These are phyloP conservation scores for Lachancea dasiensis DNA, from an alignment of 805 yeast genomes.

Conservation along the genomic window DNA sequence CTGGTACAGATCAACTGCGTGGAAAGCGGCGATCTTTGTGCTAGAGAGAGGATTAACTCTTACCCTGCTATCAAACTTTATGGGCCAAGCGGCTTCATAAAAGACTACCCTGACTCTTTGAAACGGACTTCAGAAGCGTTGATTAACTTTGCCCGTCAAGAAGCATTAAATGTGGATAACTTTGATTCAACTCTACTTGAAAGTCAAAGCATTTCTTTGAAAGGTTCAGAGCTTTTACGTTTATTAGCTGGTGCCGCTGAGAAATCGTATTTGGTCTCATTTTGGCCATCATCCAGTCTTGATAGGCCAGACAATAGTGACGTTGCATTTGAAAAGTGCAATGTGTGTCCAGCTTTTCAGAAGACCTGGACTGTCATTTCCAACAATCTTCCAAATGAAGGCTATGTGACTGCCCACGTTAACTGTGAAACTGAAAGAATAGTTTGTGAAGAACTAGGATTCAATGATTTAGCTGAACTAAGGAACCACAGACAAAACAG, in stretches of 20 bases:
- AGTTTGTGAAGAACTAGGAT: constrained; percentile 49
- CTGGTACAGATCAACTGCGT: constrained; percentile 83
- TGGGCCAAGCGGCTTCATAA: constrained; percentile 45
- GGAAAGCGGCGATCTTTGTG: constrained; percentile 81
- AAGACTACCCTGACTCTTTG: constrained; percentile 44
- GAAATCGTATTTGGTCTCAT: constrained; percentile 52
- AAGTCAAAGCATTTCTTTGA: constrained; percentile 37
- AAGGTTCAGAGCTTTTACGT: constrained; percentile 39
- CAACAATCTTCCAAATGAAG: constrained; percentile 37
- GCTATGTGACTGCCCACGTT: constrained; percentile 47
- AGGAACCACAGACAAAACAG: constrained; percentile 13
- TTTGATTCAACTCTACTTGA: constrained; percentile 35
- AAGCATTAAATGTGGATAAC: constrained; percentile 42
- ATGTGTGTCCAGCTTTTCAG: constrained; percentile 46
- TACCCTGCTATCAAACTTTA: constrained; percentile 73
- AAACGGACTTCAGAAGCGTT: constrained; percentile 46
- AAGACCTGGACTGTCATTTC: constrained; percentile 54
- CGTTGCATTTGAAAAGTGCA: constrained; percentile 38
- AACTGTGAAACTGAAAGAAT: constrained; percentile 48
- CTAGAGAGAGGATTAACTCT: constrained; percentile 50
- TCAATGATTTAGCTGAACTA: constrained; percentile 30
- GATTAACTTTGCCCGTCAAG: constrained; percentile 47
- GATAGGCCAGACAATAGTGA: constrained; percentile 28
- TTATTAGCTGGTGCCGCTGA: constrained; percentile 46
- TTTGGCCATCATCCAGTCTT: constrained; percentile 55